phyloP scores from a whole-genome alignment of 306 rosid genomes.

The Hippophae gyantsensis region DNA sequence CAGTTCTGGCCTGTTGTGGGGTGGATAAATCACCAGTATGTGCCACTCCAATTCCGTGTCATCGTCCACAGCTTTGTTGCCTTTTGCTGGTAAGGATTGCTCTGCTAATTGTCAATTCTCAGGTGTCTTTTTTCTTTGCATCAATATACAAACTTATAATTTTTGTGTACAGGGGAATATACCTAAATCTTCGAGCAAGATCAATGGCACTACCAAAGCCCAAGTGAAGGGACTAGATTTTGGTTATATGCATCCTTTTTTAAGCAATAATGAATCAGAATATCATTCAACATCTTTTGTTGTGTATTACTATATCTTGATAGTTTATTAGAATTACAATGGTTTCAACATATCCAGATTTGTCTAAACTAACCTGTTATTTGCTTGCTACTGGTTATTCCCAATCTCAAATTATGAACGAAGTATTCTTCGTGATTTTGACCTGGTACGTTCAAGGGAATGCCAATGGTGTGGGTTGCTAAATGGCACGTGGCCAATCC shows the following conservation, averaged over 20 bases:
- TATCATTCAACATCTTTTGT: background rate
- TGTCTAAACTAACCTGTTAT: background rate
- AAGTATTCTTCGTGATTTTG: too few species aligned
- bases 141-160: slow-evolving; percentile 7
- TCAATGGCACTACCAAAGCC: slow-evolving; percentile 48
- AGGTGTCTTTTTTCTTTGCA: background rate
- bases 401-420: too few species aligned
- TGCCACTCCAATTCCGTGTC: slow-evolving; percentile 85
- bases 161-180: slow-evolving; percentile 67
- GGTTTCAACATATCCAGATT: too few species aligned
- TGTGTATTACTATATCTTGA: background rate
- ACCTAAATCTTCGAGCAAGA: slow-evolving; percentile 68
- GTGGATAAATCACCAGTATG: slow-evolving; percentile 77
- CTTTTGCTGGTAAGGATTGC: slow-evolving; percentile 57
- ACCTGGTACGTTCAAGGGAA: too few species aligned
- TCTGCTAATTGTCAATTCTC: background rate
- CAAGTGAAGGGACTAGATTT: slow-evolving; percentile 16
- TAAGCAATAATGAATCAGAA: slow-evolving; percentile 4
- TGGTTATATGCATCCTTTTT: slow-evolving; percentile 2
- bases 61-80: slow-evolving; percentile 69
- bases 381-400: background rate
- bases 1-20: slow-evolving; percentile 92
- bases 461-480: too few species aligned
- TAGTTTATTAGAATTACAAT: too few species aligned
- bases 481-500: too few species aligned